These are phyloP conservation scores for Xylaria sp. DNA, from an alignment of 2,329 filamentous ascomycete species.

Conservation along the genomic window DNA sequence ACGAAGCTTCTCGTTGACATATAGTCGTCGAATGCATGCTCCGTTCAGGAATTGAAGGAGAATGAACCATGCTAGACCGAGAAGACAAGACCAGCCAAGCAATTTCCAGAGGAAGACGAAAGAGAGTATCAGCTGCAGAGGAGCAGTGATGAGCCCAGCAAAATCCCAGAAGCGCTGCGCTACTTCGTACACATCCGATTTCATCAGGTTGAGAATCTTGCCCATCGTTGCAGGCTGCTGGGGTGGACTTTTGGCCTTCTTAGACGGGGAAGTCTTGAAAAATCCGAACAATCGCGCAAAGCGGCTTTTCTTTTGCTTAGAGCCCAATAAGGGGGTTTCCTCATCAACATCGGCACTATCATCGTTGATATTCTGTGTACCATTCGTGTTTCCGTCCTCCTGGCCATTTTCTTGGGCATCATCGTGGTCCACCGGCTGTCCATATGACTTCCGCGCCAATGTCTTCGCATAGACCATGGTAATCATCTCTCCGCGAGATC, in stretches of 20 bases:
- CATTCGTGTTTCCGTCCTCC: constrained; percentile 10
- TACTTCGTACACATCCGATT: constrained; percentile 75
- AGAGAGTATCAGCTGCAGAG: constrained; percentile 69
- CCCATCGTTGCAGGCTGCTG: constrained; percentile 71
- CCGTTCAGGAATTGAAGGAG: constrained; percentile 66
- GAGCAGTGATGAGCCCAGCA: constrained; percentile 66
- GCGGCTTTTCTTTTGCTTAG: constrained; percentile 23
- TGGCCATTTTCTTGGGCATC: constrained; percentile 18
- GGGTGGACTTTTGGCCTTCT: constrained; percentile 26
- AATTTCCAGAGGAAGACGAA: constrained; percentile 70
- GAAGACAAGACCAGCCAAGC: constrained; percentile 71
- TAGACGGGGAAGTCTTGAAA: constrained; percentile 18
- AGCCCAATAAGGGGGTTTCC: constrained; percentile 23
- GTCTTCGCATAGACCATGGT: constrained; percentile 81
- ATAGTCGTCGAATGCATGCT: constrained; percentile 58
- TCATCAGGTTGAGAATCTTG: constrained; percentile 84
- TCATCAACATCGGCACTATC: constrained; percentile 12
- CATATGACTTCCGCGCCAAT: constrained; percentile 55
- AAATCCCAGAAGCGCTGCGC: constrained; percentile 87
- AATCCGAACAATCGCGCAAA: constrained; percentile 28
- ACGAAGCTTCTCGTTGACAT: constrained; percentile 66
- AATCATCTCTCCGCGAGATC: constrained; percentile 78
- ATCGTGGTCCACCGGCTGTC: constrained; percentile 34
- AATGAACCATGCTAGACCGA: constrained; percentile 65
- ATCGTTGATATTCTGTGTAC: neutral